A percentile compares a stretch with the other conserved stretches of the same genome.
These are phyloP conservation scores for Colletotrichum horii DNA, from an alignment of 2,329 filamentous ascomycete species.

Conservation along the genomic window DNA sequence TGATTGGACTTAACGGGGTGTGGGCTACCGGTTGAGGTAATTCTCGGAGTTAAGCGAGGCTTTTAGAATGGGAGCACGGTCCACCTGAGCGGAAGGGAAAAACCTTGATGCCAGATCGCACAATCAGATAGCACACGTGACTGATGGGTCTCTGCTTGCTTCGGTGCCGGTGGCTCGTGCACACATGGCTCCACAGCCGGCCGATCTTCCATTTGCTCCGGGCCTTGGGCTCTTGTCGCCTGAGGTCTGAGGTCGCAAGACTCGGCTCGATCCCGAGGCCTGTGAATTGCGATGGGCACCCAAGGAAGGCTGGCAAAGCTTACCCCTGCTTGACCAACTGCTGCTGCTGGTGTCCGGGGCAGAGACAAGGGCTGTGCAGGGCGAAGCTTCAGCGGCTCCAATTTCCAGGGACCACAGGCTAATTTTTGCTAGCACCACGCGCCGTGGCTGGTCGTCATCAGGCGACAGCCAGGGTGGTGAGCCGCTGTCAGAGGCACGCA, in stretches of 20 bases:
- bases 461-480: neutral
- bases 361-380: slow-evolving; percentile 8
- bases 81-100: neutral
- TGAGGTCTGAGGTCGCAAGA: neutral
- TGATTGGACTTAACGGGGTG: neutral
- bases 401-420: neutral
- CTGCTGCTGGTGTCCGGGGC: neutral
- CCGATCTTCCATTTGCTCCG: neutral
- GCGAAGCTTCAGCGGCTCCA: slow-evolving; percentile 8
- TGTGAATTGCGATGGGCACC: neutral
- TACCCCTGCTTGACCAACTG: neutral
- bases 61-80: neutral
- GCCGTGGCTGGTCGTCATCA: neutral
- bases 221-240: neutral
- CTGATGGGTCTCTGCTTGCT: neutral
- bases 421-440: neutral
- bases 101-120: neutral
- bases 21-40: neutral
- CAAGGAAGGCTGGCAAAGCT: neutral
- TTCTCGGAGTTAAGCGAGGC: neutral
- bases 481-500: neutral
- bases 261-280: neutral
- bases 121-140: neutral
- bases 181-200: neutral
- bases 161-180: neutral